phyloP scores from a whole-genome alignment of 441 rosid species.

The Omphalea diandra region DNA sequence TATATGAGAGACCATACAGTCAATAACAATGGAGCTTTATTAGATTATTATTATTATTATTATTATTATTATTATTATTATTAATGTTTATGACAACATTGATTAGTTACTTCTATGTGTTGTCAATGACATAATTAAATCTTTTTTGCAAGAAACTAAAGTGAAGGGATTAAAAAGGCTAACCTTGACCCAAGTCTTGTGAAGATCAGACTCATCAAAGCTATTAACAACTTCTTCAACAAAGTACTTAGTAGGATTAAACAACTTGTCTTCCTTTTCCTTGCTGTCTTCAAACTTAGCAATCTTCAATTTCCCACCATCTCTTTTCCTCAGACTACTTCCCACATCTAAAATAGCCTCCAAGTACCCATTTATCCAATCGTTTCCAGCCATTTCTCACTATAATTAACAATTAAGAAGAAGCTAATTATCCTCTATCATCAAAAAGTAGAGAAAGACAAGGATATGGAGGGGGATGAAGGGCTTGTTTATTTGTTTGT shows the following conservation, averaged over 20 bases:
- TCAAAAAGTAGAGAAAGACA: background rate
- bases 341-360: slow-evolving; percentile 92
- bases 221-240: slow-evolving; percentile 69
- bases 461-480: slow-evolving; percentile 19
- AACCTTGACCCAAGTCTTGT: slow-evolving; percentile 77
- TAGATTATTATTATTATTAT: no score
- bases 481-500: background rate
- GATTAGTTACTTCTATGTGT: background rate
- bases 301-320: slow-evolving; percentile 54
- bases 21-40: no score
- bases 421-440: no score
- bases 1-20: no score
- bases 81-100: no score
- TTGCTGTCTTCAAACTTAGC: slow-evolving; percentile 43
- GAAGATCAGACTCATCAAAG: slow-evolving; percentile 68
- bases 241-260: slow-evolving; percentile 66
- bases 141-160: no score
- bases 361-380: slow-evolving; percentile 90
- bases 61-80: no score
- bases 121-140: no score
- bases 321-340: slow-evolving; percentile 41
- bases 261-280: slow-evolving; percentile 44
- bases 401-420: no score
- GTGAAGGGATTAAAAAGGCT: no score
- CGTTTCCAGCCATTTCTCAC: slow-evolving; percentile 83